phyloP scores from a whole-genome alignment of 345 rosid genomes.

The Gossypium mustelinum region DNA sequence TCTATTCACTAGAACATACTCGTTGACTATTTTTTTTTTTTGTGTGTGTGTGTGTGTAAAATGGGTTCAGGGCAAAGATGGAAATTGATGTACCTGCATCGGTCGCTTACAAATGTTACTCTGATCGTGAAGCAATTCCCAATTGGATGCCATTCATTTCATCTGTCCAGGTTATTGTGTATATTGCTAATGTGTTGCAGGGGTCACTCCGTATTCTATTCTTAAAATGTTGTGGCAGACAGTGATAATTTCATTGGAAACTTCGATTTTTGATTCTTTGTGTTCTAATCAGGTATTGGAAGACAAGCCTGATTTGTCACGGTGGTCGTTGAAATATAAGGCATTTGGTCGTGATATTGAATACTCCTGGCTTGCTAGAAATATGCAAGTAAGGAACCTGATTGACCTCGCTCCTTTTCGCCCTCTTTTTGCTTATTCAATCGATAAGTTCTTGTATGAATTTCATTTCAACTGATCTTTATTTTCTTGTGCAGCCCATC shows the following conservation, averaged over 20 bases:
- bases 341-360: conserved; percentile 82
- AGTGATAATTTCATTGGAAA: conserved; percentile 5
- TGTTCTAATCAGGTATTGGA: conserved; percentile 47
- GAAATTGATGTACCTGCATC: conserved; percentile 69
- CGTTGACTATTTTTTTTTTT: background rate
- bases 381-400: conserved; percentile 61
- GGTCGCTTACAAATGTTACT: conserved; percentile 65
- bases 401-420: background rate
- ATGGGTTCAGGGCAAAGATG: conserved; percentile 60
- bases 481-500: conserved; percentile 1
- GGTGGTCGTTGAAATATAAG: conserved; percentile 71
- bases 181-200: background rate
- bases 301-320: conserved; percentile 71
- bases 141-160: conserved; percentile 94
- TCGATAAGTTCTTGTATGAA: background rate
- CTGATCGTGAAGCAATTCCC: conserved; percentile 78
- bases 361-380: conserved; percentile 88
- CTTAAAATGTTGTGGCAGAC: background rate
- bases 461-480: background rate
- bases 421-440: background rate
- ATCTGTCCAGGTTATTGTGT: conserved; percentile 55
- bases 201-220: background rate
- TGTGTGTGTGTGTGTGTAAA: background rate
- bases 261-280: conserved; percentile 20
- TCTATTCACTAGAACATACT: background rate